These are phyloP conservation scores for Clavispora fructus DNA, from an alignment of 805 yeast species.

Conservation along the genomic window DNA sequence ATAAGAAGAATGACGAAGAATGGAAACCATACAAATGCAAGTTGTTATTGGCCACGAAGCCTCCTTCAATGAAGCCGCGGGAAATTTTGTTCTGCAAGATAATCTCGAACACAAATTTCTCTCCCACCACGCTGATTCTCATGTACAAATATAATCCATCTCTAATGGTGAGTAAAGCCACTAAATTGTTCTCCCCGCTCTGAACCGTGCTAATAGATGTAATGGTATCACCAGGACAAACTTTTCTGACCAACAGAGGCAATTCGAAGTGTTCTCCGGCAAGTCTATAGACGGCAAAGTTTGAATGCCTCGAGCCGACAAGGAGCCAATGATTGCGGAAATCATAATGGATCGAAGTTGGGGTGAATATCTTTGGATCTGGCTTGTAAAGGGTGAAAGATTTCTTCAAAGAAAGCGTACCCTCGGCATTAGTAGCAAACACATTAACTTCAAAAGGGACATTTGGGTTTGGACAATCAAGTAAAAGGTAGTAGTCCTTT, in stretches of 20 bases:
- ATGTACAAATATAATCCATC: slow-evolving; percentile 58
- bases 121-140: slow-evolving; percentile 5
- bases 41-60: slow-evolving; percentile 39
- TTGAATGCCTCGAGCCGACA: slow-evolving; percentile 70
- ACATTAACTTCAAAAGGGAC: slow-evolving; percentile 45
- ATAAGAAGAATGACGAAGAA: slow-evolving; percentile 69
- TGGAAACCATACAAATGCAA: slow-evolving; percentile 75
- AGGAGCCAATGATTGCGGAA: slow-evolving; percentile 36
- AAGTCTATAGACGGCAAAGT: slow-evolving; percentile 40
- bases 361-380: slow-evolving; percentile 44
- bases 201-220: slow-evolving; percentile 46
- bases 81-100: slow-evolving; percentile 59
- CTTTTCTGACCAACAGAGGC: slow-evolving; percentile 22
- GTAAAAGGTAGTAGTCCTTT: slow-evolving; percentile 31
- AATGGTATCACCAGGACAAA: slow-evolving; percentile 64
- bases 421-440: slow-evolving; percentile 17
- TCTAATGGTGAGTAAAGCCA: slow-evolving; percentile 48
- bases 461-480: slow-evolving; percentile 66
- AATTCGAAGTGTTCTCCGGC: slow-evolving; percentile 32
- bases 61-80: slow-evolving; percentile 80
- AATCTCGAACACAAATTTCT: slow-evolving; percentile 18
- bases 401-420: slow-evolving; percentile 17
- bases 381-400: slow-evolving; percentile 17
- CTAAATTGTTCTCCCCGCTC: slow-evolving; percentile 11
- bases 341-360: slow-evolving; percentile 52